These are phyloP conservation scores for Oemleria cerasiformis DNA, from an alignment of 306 rosid genomes.

Conservation along the genomic window DNA sequence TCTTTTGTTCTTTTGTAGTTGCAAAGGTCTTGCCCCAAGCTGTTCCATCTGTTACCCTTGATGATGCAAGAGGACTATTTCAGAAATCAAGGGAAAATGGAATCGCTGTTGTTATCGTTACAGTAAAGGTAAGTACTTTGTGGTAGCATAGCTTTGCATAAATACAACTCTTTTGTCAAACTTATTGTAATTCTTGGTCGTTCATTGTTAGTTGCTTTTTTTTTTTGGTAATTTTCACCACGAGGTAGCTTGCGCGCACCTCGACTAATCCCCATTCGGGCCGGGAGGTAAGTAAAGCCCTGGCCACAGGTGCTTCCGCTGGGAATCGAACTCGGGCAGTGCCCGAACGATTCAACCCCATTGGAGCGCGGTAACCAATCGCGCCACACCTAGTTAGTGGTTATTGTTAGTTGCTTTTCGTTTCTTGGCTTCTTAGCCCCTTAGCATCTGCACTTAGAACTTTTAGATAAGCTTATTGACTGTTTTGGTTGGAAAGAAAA, in stretches of 20 bases:
- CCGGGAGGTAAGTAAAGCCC: too few relatives aligned
- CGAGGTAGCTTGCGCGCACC: too few relatives aligned
- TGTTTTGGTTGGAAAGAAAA: not conserved
- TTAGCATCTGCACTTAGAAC: too few relatives aligned
- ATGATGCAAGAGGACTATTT: slow-evolving; percentile 19
- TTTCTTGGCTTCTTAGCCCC: not conserved
- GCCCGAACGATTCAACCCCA: too few relatives aligned
- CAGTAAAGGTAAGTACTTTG: slow-evolving; percentile 20
- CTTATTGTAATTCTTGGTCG: not conserved
- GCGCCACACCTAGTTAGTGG: too few relatives aligned
- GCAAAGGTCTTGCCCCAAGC: slow-evolving; percentile 29
- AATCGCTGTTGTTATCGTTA: slow-evolving; percentile 17
- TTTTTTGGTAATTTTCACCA: too few relatives aligned
- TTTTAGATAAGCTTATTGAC: not conserved
- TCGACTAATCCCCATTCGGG: too few relatives aligned
- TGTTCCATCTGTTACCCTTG: slow-evolving; percentile 23
- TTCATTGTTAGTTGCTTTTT: not conserved
- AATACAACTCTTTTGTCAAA: not conserved
- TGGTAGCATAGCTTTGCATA: not conserved
- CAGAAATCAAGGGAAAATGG: slow-evolving; percentile 25
- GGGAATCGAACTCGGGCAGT: too few relatives aligned
- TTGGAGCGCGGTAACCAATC: too few relatives aligned
- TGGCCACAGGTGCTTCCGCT: too few relatives aligned
- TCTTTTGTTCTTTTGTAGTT: slow-evolving; percentile 8
- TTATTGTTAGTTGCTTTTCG: not conserved